Evolutionary conservation across 176 grass and related monocot genomes (phyloP).

Genomic region (Elymus sibiricus): DNA sequence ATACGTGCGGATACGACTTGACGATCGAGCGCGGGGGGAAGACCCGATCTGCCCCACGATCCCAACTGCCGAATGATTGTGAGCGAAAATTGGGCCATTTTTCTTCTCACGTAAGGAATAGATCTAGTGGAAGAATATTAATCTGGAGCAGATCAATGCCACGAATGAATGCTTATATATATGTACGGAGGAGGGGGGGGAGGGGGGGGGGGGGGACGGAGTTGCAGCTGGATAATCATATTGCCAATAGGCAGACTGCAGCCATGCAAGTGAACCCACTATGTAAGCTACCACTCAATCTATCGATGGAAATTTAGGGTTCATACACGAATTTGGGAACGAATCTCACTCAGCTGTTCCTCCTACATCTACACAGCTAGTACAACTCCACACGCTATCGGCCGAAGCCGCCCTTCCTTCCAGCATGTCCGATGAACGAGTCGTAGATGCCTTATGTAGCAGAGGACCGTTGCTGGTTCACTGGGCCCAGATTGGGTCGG

Average conservation of each 20-base stretch:
- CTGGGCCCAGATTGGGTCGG: no score
- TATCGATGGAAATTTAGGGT: no score
- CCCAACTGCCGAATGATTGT: slow-evolving; percentile 36
- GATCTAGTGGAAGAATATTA: slow-evolving; percentile 27
- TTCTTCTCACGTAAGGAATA: background rate
- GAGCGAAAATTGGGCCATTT: background rate
- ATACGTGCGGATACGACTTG: slow-evolving; percentile 30
- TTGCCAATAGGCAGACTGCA: background rate
- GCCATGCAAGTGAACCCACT: background rate
- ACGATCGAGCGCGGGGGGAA: background rate
- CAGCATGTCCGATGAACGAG: no score
- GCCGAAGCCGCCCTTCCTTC: no score
- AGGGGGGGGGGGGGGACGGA: background rate
- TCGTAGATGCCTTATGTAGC: no score
- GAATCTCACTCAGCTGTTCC: no score
- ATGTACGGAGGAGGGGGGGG: background rate
- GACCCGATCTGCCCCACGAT: slow-evolving; percentile 27
- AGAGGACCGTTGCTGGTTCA: no score
- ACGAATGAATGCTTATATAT: background rate
- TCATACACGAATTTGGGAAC: no score
- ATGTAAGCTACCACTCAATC: no score
- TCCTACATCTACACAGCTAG: no score
- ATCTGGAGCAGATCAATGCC: slow-evolving; percentile 14
- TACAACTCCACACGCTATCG: no score
- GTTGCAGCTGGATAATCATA: slow-evolving; percentile 12